A percentile compares a stretch with the other conserved stretches of the same genome.
Conservation (phyloP, 169 alveolate species). For the Plasmodium yoelii region DNA sequence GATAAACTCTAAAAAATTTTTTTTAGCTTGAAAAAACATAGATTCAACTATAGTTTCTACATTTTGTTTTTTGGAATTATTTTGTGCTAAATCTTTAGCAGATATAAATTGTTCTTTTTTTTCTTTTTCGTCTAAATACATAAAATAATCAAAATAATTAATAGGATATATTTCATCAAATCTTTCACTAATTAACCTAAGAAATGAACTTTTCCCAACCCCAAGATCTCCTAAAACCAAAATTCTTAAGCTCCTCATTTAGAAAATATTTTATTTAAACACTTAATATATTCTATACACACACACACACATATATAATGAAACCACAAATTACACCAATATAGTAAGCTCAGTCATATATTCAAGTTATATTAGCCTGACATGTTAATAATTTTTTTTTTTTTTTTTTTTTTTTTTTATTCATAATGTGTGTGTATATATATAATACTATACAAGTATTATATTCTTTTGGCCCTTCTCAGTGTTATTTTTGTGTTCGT, state of each 20-base stretch:
- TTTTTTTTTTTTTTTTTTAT: no score
- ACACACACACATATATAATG: no score
- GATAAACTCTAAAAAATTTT: slow-evolving; percentile 47
- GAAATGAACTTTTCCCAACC: slow-evolving; percentile 73
- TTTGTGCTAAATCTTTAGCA: slow-evolving; percentile 43
- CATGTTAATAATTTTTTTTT: no score
- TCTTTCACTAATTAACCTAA: slow-evolving; percentile 40
- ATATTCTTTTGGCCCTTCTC: no score
- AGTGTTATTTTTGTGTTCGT: no score
- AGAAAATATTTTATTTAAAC: background rate
- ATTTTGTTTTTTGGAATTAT: slow-evolving; percentile 28
- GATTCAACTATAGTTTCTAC: slow-evolving; percentile 44
- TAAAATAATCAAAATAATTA: slow-evolving; percentile 47
- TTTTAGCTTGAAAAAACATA: slow-evolving; percentile 69
- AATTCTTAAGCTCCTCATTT: slow-evolving; percentile 48
- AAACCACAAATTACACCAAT: no score
- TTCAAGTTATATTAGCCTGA: no score
- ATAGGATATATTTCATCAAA: slow-evolving; percentile 61
- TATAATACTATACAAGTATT: no score
- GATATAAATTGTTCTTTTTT: slow-evolving; percentile 9
- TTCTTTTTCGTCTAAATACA: slow-evolving; percentile 33
- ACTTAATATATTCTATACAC: background rate
- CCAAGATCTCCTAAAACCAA: slow-evolving; percentile 71
- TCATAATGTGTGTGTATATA: no score
- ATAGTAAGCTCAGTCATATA: no score